Evolutionary conservation across 768 basidiomycete species (phyloP).

Genomic region (Royoungia palumana): DNA sequence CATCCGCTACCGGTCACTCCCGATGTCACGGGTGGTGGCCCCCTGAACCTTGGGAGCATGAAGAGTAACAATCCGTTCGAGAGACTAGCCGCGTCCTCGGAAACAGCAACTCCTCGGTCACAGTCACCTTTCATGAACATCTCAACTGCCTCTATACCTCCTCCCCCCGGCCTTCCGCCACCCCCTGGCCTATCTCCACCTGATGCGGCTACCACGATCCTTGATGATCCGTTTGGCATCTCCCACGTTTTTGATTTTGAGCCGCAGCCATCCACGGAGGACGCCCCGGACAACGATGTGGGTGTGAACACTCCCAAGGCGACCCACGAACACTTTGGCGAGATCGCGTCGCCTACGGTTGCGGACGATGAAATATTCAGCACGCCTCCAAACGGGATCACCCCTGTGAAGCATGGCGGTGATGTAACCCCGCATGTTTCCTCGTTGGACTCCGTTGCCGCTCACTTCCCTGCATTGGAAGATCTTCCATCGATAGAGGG

Average conservation of each 20-base stretch:
- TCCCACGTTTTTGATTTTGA: conserved; percentile 25
- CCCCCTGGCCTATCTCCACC: conserved; percentile 12
- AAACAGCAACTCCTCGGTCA: conserved; percentile 41
- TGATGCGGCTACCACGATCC: conserved; percentile 1
- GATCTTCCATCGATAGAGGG: conserved; percentile 21
- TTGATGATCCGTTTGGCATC: conserved; percentile 55
- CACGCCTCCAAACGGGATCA: conserved; percentile 52
- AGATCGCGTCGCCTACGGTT: conserved; percentile 28
- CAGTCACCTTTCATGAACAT: conserved; percentile 62
- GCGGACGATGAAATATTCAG: conserved; percentile 53
- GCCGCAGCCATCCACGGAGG: conserved; percentile 9
- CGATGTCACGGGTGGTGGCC: conserved; percentile 44
- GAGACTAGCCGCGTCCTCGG: conserved; percentile 51
- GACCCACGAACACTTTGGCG: conserved; percentile 12
- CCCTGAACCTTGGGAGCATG: conserved; percentile 40
- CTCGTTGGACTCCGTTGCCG: conserved; percentile 26
- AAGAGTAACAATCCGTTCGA: conserved; percentile 96
- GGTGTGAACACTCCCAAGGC: conserved; percentile 21
- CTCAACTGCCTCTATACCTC: conserved; percentile 35
- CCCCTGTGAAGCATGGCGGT: conserved; percentile 19
- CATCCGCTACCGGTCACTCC: conserved; percentile 74
- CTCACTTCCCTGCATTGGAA: conserved; percentile 40
- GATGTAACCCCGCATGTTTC: conserved; percentile 14
- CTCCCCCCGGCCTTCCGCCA: conserved; percentile 30
- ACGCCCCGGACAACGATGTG: conserved; percentile 19